Evolutionary conservation across 1,284 basidiomycete species (phyloP).

Genomic region (Earliella scabrosa): DNA sequence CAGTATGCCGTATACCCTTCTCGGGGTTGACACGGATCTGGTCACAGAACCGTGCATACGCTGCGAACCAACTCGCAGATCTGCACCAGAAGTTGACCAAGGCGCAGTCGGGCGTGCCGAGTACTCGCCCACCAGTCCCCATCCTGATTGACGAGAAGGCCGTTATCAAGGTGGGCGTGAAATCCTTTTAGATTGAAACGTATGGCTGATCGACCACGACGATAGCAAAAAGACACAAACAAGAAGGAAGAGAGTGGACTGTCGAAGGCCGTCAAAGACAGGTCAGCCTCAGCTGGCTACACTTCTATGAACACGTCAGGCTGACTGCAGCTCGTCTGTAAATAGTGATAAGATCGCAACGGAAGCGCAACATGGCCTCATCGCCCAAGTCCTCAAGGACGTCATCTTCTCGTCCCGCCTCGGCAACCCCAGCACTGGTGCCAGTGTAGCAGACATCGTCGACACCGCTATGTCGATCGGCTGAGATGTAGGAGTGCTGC

Average conservation of each 20-base stretch:
- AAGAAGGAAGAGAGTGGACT: slow-evolving; percentile 81
- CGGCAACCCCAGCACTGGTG: slow-evolving; percentile 29
- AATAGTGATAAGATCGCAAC: slow-evolving; percentile 81
- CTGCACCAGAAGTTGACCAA: slow-evolving; percentile 86
- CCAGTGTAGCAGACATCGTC: slow-evolving; percentile 37
- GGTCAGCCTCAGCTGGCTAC: slow-evolving; percentile 48
- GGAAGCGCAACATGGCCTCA: slow-evolving; percentile 91
- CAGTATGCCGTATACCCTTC: background rate
- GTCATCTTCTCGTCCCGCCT: slow-evolving; percentile 76
- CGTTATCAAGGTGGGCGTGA: slow-evolving; percentile 40
- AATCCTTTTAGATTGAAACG: too few species aligned
- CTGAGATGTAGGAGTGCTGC: background rate
- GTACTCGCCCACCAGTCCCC: slow-evolving; percentile 60
- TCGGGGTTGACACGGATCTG: background rate
- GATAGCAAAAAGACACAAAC: slow-evolving; percentile 71
- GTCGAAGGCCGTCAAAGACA: slow-evolving; percentile 82
- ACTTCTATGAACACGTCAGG: background rate
- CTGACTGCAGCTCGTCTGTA: background rate
- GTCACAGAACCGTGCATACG: slow-evolving; percentile 86
- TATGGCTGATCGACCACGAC: background rate
- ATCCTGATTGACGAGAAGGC: slow-evolving; percentile 48
- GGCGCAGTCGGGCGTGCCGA: slow-evolving; percentile 56
- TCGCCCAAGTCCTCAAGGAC: slow-evolving; percentile 89
- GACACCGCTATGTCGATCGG: slow-evolving; percentile 46
- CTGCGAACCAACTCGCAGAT: slow-evolving; percentile 87